These are phyloP conservation scores for Clavispora phyllophila DNA, from an alignment of 805 yeast species.

Conservation along the genomic window DNA sequence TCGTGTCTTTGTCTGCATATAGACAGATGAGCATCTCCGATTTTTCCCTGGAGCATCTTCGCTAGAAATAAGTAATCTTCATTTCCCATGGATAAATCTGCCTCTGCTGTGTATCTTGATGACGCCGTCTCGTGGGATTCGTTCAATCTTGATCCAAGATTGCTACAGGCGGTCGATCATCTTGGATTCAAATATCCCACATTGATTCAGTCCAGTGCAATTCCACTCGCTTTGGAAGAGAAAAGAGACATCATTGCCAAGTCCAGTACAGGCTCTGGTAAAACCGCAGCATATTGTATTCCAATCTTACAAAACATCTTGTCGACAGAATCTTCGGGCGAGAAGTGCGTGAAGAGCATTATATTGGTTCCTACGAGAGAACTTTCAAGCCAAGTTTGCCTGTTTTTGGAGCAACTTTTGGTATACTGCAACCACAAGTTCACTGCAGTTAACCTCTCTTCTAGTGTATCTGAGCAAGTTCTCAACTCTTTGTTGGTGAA, in stretches of 20 bases:
- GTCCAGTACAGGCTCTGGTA: constrained; percentile 95
- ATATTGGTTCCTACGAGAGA: constrained; percentile 92
- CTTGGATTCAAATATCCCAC: constrained; percentile 85
- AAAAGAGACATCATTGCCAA: constrained; percentile 89
- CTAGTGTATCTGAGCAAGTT: constrained; percentile 64
- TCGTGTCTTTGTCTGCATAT: background rate
- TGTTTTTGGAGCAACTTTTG: constrained; percentile 63
- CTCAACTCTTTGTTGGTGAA: constrained; percentile 64
- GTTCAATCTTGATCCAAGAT: constrained; percentile 75
- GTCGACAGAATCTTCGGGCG: constrained; percentile 26
- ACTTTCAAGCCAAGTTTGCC: constrained; percentile 76
- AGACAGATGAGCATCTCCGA: constrained; percentile 16
- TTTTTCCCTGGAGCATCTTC: constrained; percentile 5
- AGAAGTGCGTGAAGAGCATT: constrained; percentile 47
- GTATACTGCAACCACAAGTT: constrained; percentile 67
- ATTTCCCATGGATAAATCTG: constrained; percentile 29
- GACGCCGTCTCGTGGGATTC: constrained; percentile 67
- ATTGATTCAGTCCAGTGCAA: constrained; percentile 83
- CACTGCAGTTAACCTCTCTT: constrained; percentile 61
- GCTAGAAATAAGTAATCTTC: background rate
- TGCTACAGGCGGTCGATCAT: constrained; percentile 76
- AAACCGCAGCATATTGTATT: constrained; percentile 83
- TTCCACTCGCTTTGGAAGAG: constrained; percentile 85
- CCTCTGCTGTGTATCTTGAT: constrained; percentile 65
- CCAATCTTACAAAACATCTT: constrained; percentile 82